Base-by-base conservation (phyloP, 2,329 filamentous ascomycete species). In the Metarhizium humberi region DNA sequence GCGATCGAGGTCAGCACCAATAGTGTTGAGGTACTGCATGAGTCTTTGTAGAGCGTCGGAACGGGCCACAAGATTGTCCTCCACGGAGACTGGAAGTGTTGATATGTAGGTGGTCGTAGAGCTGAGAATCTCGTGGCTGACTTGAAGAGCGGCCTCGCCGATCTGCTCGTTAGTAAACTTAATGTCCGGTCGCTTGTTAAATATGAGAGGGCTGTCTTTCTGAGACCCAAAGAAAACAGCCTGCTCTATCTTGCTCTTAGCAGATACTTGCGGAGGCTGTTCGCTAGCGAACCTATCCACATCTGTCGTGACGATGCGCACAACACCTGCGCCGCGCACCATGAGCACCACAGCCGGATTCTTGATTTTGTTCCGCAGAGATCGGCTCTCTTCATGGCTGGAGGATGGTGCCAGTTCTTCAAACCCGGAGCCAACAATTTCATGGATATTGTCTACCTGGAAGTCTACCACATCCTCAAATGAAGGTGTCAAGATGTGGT, bases 381-480 rank as follows among this genome's bases (percentile, higher is more conserved):
- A 63, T 38, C 79, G 76, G 46, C 67, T 65, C 38, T 81, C 78
- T 14, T 83, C 80, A 42, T 67, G 65, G 30, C 57, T 51, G 14
- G 60, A 57, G 58, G 67, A 54, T 54, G 71, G 52, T 62, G 69
- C 56, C 60, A 77, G 76, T 62, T 87, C 84, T 64, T 88, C 85
- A 20, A 81, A 75, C 4, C 85, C 82, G 13, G 81, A 85, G 4
- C 81, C 81, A 16, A 86, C 72, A 55, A 87, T 80, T 62, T 87
- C 84, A 30, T 86, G 75, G 16, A 81, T 75, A 32, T 81, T 75
- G 54, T 85, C 82, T 58, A 80, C 77, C 30, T 86, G 83, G 56
- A 99, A 85, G 63, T 92, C 88, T 40, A 99, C 78, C 2, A 88
- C 84, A 68, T 99, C 94, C 67, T 97, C 91, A 62, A 92, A 96